These are phyloP conservation scores for Aspergillus versicolor DNA, from an alignment of 2,329 filamentous ascomycete genomes.

Conservation along the genomic window DNA sequence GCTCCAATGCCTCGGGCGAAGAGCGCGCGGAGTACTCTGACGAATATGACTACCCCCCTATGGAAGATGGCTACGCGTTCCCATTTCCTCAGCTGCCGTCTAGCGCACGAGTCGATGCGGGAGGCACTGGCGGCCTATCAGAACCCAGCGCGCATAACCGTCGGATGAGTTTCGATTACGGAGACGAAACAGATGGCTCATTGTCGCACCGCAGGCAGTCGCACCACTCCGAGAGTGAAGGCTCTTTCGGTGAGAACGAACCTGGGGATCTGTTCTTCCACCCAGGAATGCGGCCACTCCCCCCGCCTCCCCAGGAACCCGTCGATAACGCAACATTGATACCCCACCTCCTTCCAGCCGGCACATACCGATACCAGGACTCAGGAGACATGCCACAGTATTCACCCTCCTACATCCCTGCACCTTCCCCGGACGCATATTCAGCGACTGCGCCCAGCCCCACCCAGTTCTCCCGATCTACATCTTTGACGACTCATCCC, in stretches of 20 bases:
- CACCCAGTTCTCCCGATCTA: constrained; percentile 65
- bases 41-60: constrained; percentile 36
- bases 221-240: constrained; percentile 58
- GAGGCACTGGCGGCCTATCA: constrained; percentile 84
- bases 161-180: constrained; percentile 87
- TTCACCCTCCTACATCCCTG: constrained; percentile 36
- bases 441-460: constrained; percentile 46
- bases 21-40: constrained; percentile 29
- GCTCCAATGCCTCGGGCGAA: constrained; percentile 26
- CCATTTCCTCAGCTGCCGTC: constrained; percentile 57
- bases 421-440: constrained; percentile 51
- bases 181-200: constrained; percentile 74
- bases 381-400: constrained; percentile 44
- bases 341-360: constrained; percentile 53
- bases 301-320: constrained; percentile 62
- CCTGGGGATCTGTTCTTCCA: constrained; percentile 94
- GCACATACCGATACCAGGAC: constrained; percentile 58
- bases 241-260: constrained; percentile 69
- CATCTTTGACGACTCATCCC: constrained; percentile 79
- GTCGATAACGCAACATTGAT: constrained; percentile 46
- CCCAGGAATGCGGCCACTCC: constrained; percentile 69
- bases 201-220: constrained; percentile 53
- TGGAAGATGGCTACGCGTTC: constrained; percentile 55
- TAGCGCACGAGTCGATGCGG: constrained; percentile 77
- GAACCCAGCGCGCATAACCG: constrained; percentile 64